These are phyloP conservation scores for Populus tomentosa DNA, from an alignment of 441 rosid genomes.

Conservation along the genomic window DNA sequence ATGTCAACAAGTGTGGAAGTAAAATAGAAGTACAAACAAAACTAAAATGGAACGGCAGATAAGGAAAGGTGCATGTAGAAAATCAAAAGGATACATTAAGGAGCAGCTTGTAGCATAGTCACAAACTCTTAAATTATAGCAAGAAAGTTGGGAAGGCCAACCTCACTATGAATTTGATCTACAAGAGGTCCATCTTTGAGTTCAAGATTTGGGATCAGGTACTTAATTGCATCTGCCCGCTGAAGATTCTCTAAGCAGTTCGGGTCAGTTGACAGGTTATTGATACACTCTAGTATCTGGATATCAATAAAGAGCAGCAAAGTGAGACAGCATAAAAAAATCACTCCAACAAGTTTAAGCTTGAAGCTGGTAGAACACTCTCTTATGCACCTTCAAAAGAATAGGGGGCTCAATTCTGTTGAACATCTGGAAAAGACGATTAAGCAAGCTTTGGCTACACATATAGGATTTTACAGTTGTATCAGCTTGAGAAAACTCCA, in stretches of 20 bases:
- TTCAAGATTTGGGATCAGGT: too few species aligned
- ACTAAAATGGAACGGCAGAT: background rate
- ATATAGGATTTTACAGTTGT: too few species aligned
- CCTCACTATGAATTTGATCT: conserved; percentile 37
- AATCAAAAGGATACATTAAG: background rate
- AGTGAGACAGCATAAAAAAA: background rate
- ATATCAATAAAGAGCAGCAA: conserved; percentile 16
- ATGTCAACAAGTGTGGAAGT: background rate
- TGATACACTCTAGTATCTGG: conserved; percentile 33
- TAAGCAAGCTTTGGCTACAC: too few species aligned
- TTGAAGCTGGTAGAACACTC: conserved; percentile 9
- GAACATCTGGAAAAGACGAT: too few species aligned
- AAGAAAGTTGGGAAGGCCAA: conserved; percentile 28
- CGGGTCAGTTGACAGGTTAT: too few species aligned
- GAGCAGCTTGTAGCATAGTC: background rate
- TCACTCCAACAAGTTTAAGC: background rate
- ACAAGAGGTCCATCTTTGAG: too few species aligned
- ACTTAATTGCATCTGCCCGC: too few species aligned
- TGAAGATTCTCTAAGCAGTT: too few species aligned
- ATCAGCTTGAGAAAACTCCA: conserved; percentile 74
- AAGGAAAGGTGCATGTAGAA: background rate
- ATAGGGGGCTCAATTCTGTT: conserved; percentile 32
- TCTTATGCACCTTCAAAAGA: conserved; percentile 65
- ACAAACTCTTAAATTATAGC: background rate
- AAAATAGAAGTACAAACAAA: background rate